Base-by-base conservation (phyloP, 306 rosid species). In the Leucaena leucocephala region DNA sequence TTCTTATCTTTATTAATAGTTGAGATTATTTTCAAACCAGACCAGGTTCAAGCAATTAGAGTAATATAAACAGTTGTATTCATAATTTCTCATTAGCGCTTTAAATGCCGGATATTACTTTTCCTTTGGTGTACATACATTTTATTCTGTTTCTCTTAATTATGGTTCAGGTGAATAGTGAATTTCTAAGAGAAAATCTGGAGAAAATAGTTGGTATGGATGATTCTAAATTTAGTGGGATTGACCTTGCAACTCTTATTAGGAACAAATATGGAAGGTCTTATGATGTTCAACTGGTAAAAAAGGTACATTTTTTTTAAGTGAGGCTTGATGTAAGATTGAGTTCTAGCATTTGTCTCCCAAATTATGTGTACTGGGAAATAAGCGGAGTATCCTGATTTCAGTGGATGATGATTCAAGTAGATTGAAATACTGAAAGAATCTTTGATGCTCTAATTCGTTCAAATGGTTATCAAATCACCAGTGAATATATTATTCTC, bases 191-290 rank as follows among this genome's bases (percentile, higher is more conserved):
- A 68, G 94, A 91, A 59, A 84, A 86, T 80, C 90, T 95, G 1
- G 98, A 95, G 86, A 88, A 93, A 84, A 87, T 93, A 39, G 97
- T 89, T 58, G 98, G 98, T 13, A 78, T 67, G 68, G 98, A 95
- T 87, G 98, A 95, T 84, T 92, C 98, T 19, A 34, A 79, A 21
- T 95, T 95, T 68, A 92, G 90, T 79, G 98, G 98, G 74, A 81
- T 95, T 80, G 98, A 95, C 81, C 90, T 95, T 73, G 98, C 98
- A 73, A 95, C 92, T 79, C 94, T 95, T 71, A 92, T 95, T 22
- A 84, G 98, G 89, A 90, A 92, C 77, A 95, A 91, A 87, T 92
- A 95, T 76, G 98, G 98, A 46, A 95, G 82, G 83, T 95, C 98
- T 61, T 95, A 94, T 48, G 98, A 95, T 78, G 98, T 95, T 76